Evolutionary conservation across 1,284 basidiomycete genomes (phyloP), one percentile per base, ranked within the genome.

Genomic region (Singerocomus inundabilis): DNA sequence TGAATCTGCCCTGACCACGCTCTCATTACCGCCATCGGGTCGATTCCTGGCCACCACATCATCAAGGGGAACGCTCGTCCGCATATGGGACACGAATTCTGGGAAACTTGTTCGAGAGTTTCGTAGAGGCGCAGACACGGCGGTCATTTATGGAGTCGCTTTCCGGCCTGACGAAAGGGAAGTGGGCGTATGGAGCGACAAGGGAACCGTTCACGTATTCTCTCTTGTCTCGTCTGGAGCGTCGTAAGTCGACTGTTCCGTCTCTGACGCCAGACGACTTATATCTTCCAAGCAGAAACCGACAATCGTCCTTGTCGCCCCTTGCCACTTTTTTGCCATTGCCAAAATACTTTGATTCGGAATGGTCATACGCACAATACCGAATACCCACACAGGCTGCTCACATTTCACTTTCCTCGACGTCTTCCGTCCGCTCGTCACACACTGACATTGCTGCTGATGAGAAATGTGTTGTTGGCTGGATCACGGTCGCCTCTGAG

Each of bases 291-390:
- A 49, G 15, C 58, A 89, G 88, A 49, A 91, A 91, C 66, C 86
- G 88, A 50, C 86, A 88, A 54, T 91, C 91, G 3, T 78, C 88
- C 5, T 77, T 93, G 52, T 88, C 88, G 5, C 79, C 85, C 2
- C 69, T 94, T 32, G 79, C 84, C 13, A 83, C 87, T 3, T 92
- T 85, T 59, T 69, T 95, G 15, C 88, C 86, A 6, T 77, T 96
- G 18, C 94, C 93, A 13, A 93, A 91, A 61, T 96, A 97, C 69
- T 95, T 98, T 64, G 85, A 86, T 57, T 95, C 92, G 9, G 85
- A 93, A 64, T 93, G 93, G 84, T 96, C 93, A 0, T 91, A 93
- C 62, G 93, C 93, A 15, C 91, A 93, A 61, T 98, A 93, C 69
- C 83, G 91, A 41, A 88, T 98, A 57, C 95, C 94, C 13, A 73